Base-by-base conservation (phyloP, 305 asterid genomes). In the Solanum hybrid region DNA sequence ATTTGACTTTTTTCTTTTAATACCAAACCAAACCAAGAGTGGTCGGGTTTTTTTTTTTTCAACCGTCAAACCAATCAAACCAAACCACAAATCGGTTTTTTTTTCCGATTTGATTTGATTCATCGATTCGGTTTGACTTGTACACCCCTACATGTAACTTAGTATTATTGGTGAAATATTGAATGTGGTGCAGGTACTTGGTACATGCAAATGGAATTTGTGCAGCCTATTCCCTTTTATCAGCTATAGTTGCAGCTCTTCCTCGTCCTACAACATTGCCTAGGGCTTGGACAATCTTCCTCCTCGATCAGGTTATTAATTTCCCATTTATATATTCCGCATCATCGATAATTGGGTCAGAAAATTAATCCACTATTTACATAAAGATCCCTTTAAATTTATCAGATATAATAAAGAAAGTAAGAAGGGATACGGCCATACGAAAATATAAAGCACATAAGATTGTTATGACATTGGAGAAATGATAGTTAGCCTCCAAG, bases 171-270 rank as follows among this genome's bases (percentile, higher is more conserved):
- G 29, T 68, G 72, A 61, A 61, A 61, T 72, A 72, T 72, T 37
- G 17, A 29, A 76, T 82, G 2, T 72, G 31, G 36, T 38, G 70
- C 79, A 95, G 99, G 91, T 97, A 93, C 73, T 85, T 96, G 88
- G 98, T 96, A 36, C 99, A 96, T 91, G 99, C 98, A 13, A 96
- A 98, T 76, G 97, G 99, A 72, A 92, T 97, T 11, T 96, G 99
- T 41, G 98, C 99, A 82, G 98, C 97, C 15, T 97, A 97, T 89
- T 97, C 99, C 11, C 96, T 97, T 72, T 90, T 97, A 65, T 96
- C 98, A 88, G 99, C 99, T 17, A 91, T 96, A 11, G 95, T 92
- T 0, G 94, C 95, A 26, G 98, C 98, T 20, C 91, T 96, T 79
- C 97, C 97, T 17, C 95, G 95, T 37, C 98, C 98, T 3, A 91